Percentiles rank a stretch among this genome's conserved stretches.
These are phyloP conservation scores for Cyclostephanos invisitatus DNA, from an alignment of 108 stramenopile species.

Conservation along the genomic window DNA sequence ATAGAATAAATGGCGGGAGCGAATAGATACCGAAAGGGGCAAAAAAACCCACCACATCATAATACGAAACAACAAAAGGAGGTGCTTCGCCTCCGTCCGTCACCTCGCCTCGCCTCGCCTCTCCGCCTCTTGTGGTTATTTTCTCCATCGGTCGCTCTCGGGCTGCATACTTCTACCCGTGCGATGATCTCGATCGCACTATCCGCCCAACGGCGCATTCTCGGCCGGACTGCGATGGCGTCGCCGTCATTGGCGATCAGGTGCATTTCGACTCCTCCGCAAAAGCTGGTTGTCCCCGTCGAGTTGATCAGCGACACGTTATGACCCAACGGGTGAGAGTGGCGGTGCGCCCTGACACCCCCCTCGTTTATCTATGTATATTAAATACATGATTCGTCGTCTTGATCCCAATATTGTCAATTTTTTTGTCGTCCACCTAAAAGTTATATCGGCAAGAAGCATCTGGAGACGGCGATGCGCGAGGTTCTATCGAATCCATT, in stretches of 20 bases:
- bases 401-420: neutral
- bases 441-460: slow-evolving; percentile 84
- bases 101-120: no score
- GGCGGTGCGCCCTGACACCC: neutral
- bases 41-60: no score
- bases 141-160: no score
- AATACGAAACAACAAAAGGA: no score
- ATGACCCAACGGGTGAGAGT: slow-evolving; percentile 17
- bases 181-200: neutral
- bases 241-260: neutral
- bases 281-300: slow-evolving; percentile 11
- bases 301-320: slow-evolving; percentile 14
- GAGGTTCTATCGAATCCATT: slow-evolving; percentile 61
- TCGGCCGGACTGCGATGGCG: slow-evolving; percentile 1
- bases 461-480: slow-evolving; percentile 72
- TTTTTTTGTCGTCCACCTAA: neutral
- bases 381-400: neutral
- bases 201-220: slow-evolving; percentile 6
- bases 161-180: neutral
- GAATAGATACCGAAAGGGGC: no score
- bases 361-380: neutral
- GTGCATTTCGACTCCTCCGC: neutral
- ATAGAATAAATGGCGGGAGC: no score
- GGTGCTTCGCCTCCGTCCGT: no score
- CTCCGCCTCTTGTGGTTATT: no score